These are phyloP conservation scores for Plantago ovata DNA, from an alignment of 257 asterid species.

Conservation along the genomic window DNA sequence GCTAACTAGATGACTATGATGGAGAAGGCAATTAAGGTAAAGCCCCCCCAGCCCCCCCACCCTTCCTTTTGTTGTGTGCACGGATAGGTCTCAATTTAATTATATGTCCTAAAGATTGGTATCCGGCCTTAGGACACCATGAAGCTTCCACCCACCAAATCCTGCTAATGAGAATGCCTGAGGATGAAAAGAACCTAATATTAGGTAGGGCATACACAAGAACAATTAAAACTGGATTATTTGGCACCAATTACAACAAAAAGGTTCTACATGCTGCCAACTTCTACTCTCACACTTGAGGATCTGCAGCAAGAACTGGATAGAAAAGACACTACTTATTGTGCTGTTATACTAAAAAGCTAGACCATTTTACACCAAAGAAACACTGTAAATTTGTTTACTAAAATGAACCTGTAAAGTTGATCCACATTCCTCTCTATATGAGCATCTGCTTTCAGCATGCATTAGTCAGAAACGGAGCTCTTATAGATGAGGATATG, in stretches of 20 bases:
- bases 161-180: conserved; percentile 92
- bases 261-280: conserved; percentile 9
- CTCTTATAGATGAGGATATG: too few relatives aligned
- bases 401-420: too few relatives aligned
- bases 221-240: background rate
- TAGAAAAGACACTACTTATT: background rate
- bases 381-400: background rate
- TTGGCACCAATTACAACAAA: conserved; percentile 2
- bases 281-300: conserved; percentile 6
- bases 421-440: too few relatives aligned
- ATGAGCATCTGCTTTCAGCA: background rate
- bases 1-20: background rate
- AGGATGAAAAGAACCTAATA: conserved; percentile 18
- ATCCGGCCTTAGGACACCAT: conserved; percentile 69
- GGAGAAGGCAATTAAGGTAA: conserved; percentile 4
- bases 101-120: conserved; percentile 22
- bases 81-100: conserved; percentile 11
- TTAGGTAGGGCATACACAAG: conserved; percentile 19
- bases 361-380: background rate
- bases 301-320: background rate
- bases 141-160: conserved; percentile 92
- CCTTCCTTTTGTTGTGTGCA: background rate
- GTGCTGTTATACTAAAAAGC: background rate
- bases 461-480: background rate
- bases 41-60: too few relatives aligned